Percentiles rank a stretch among this genome's conserved stretches.
phyloP scores from a whole-genome alignment of 768 basidiomycete genomes.

The Pleurotus salmoneostramineus region DNA sequence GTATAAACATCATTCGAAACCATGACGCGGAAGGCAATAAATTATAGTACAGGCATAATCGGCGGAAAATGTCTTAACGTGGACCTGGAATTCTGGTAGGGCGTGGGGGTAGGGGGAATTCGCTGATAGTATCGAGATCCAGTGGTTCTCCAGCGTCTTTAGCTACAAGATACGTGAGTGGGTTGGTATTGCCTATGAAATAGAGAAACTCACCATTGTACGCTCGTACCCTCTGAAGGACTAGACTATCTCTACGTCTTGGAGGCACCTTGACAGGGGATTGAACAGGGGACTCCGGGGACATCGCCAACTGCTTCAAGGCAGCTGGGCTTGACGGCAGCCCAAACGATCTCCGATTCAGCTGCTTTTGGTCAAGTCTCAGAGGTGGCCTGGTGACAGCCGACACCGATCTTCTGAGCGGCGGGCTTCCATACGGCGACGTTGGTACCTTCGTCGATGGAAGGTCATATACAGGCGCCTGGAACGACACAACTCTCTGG shows the following conservation, averaged over 20 bases:
- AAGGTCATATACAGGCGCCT: neutral
- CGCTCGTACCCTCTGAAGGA: conserved; percentile 29
- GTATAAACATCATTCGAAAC: conserved; percentile 9
- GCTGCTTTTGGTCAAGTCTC: neutral
- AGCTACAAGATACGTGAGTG: conserved; percentile 4
- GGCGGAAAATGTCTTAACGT: neutral
- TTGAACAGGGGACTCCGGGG: neutral
- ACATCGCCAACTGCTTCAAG: neutral
- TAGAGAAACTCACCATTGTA: conserved; percentile 19
- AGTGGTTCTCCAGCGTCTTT: conserved; percentile 10
- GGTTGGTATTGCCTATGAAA: conserved; percentile 1
- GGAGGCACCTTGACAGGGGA: conserved; percentile 9
- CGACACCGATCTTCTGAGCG: conserved; percentile 3
- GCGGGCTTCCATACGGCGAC: neutral
- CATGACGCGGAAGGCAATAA: conserved; percentile 23
- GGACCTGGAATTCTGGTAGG: conserved; percentile 11
- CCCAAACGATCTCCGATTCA: conserved; percentile 8
- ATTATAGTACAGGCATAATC: conserved; percentile 7
- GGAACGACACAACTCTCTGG: neutral
- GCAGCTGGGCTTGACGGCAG: neutral
- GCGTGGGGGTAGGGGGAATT: conserved; percentile 36
- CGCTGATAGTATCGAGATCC: conserved; percentile 24
- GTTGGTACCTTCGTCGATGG: neutral
- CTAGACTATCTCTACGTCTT: conserved; percentile 29
- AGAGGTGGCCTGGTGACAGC: neutral